Base-by-base conservation (phyloP, 2,329 filamentous ascomycete genomes). In the Fusarium chlamydosporum region DNA sequence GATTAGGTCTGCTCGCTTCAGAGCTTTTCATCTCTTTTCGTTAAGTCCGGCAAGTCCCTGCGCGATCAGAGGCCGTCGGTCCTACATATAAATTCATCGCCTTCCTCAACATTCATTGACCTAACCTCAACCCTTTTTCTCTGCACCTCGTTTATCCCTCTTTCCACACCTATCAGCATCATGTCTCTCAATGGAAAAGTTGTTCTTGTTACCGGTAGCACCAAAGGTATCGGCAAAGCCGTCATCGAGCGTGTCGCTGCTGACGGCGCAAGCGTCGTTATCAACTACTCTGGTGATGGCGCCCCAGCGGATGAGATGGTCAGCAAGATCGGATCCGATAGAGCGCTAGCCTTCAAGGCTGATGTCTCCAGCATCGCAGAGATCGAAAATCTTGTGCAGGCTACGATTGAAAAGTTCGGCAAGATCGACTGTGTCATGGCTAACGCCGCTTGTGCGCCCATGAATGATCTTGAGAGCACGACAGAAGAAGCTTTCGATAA, bases 341-440 rank as follows among this genome's bases (percentile, higher is more conserved):
- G 18, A 15, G 56, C 56, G 0, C 23, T 62, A 4, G 46, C 41
- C 7, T 23, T 61, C 1, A 54, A 47, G 8, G 56, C 34, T 13
- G 46, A 62, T 3, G 34, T 37, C 0, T 62, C 56, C 3, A 55
- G 3, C 1, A 53, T 62, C 0, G 1, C 46, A 0, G 59, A 55
- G 0, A 62, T 62, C 3, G 41, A 55, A 2, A 62, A 33, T 2
- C 59, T 62, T 0, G 11, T 62, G 0, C 34, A 55, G 9, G 34
- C 46, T 1, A 45, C 56, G 0, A 41, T 61, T 10, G 29, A 55
- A 1, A 62, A 37, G 16, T 62, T 62, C 4, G 59, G 59, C 29
- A 61, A 41, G 8, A 61, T 62, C 12, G 59, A 62, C 4, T 42
- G 40, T 0, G 11, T 62, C 1, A 62, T 62, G 56, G 59, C 59